Percentiles rank a stretch among this genome's conserved stretches.
Evolutionary conservation across 306 rosid species (phyloP).

Genomic region (Castanea crenata): DNA sequence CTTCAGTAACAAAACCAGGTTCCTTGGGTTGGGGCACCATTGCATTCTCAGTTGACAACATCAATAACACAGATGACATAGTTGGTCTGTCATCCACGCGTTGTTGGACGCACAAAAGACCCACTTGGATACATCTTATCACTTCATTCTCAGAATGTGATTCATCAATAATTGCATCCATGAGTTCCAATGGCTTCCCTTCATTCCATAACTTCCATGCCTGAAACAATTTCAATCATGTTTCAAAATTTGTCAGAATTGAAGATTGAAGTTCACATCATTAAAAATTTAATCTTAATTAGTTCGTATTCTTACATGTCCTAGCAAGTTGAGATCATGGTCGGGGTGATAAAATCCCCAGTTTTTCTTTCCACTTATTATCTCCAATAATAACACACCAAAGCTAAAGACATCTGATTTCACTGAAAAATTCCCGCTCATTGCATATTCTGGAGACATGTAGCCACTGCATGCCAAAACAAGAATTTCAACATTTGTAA

Average conservation of each 20-base stretch:
- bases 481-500: conserved; percentile 8
- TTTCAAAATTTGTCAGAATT: not conserved
- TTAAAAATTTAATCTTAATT: not conserved
- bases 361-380: conserved; percentile 39
- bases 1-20: conserved; percentile 39
- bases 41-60: conserved; percentile 36
- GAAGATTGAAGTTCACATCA: not conserved
- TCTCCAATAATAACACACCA: conserved; percentile 37
- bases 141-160: conserved; percentile 13
- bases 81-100: conserved; percentile 54
- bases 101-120: conserved; percentile 47
- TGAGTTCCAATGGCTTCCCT: conserved; percentile 34
- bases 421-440: conserved; percentile 36
- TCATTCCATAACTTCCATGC: conserved; percentile 66
- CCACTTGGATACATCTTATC: conserved; percentile 47
- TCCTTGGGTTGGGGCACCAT: conserved; percentile 33
- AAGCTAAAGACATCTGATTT: conserved; percentile 41
- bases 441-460: conserved; percentile 44
- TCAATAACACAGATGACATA: conserved; percentile 42
- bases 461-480: conserved; percentile 32
- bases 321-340: conserved; percentile 42
- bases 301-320: conserved; percentile 37
- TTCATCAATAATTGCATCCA: conserved; percentile 36
- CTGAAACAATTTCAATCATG: conserved; percentile 24
- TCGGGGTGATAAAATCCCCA: conserved; percentile 39